These are phyloP conservation scores for Candida saitoana DNA, from an alignment of 805 yeast species.

Conservation along the genomic window DNA sequence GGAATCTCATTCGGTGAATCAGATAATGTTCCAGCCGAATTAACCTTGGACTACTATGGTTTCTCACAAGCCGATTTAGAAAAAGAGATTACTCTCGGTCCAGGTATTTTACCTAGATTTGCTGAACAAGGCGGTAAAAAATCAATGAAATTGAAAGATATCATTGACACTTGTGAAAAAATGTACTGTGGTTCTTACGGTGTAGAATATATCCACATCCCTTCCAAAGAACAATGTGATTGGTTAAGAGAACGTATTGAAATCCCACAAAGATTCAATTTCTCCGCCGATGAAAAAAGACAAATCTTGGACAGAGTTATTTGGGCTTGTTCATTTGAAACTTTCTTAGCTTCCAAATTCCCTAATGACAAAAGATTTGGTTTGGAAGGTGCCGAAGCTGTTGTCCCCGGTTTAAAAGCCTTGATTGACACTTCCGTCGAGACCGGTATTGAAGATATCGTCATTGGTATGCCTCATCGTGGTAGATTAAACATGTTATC, in stretches of 20 bases:
- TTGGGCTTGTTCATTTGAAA: conserved; percentile 94
- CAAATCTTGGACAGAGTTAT: conserved; percentile 93
- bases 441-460: conserved; percentile 89
- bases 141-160: conserved; percentile 71
- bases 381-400: conserved; percentile 96
- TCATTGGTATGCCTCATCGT: conserved; percentile 99
- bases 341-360: conserved; percentile 89
- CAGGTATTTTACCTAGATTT: conserved; percentile 94
- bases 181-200: conserved; percentile 88
- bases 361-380: conserved; percentile 99
- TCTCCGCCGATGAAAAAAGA: conserved; percentile 84
- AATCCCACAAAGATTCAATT: conserved; percentile 82
- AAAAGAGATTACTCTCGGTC: conserved; percentile 85
- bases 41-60: conserved; percentile 88
- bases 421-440: conserved; percentile 91
- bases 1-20: conserved; percentile 81
- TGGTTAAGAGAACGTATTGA: conserved; percentile 98
- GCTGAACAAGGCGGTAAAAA: conserved; percentile 61
- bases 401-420: conserved; percentile 95
- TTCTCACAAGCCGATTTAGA: conserved; percentile 83
- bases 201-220: conserved; percentile 94
- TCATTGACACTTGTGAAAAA: conserved; percentile 72
- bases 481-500: conserved; percentile 98
- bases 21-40: conserved; percentile 65
- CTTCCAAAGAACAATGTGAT: conserved; percentile 91